phyloP scores from a whole-genome alignment of 2,329 filamentous ascomycete species.

The Lachnum nothofagi region DNA sequence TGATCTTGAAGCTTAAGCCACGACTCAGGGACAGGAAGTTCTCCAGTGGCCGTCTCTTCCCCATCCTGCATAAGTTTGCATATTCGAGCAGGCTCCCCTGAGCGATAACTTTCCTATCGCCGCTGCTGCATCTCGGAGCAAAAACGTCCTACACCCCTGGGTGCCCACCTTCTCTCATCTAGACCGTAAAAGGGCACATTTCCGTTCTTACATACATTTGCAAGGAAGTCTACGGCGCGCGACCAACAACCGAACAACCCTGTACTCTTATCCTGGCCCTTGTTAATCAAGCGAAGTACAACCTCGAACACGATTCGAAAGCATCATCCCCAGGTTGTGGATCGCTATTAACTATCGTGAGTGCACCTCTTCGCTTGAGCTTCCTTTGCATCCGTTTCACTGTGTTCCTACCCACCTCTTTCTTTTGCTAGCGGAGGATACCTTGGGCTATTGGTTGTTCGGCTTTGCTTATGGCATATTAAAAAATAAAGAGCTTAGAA shows the following conservation, averaged over 20 bases:
- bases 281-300: slow-evolving; percentile 17
- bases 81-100: slow-evolving; percentile 14
- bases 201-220: slow-evolving; percentile 10
- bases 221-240: slow-evolving; percentile 10
- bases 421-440: slow-evolving; percentile 3
- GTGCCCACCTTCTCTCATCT: slow-evolving; percentile 1
- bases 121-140: slow-evolving; percentile 18
- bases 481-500: slow-evolving; percentile 3
- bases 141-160: slow-evolving; percentile 8
- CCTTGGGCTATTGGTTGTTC: slow-evolving; percentile 8
- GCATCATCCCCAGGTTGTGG: slow-evolving; percentile 1
- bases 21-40: slow-evolving; percentile 16
- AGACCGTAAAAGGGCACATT: slow-evolving; percentile 16
- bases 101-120: slow-evolving; percentile 3
- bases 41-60: background rate
- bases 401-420: slow-evolving; percentile 2
- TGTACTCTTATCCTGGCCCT: slow-evolving; percentile 5
- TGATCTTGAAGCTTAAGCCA: slow-evolving; percentile 10
- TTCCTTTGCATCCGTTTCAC: slow-evolving; percentile 4
- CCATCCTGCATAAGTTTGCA: background rate
- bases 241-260: slow-evolving; percentile 18
- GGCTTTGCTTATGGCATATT: slow-evolving; percentile 8
- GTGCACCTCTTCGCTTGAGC: slow-evolving; percentile 12
- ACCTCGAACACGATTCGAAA: slow-evolving; percentile 12
- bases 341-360: slow-evolving; percentile 22